Conservation (phyloP, 2,329 filamentous ascomycete species). For the Pezicula radicicola region DNA sequence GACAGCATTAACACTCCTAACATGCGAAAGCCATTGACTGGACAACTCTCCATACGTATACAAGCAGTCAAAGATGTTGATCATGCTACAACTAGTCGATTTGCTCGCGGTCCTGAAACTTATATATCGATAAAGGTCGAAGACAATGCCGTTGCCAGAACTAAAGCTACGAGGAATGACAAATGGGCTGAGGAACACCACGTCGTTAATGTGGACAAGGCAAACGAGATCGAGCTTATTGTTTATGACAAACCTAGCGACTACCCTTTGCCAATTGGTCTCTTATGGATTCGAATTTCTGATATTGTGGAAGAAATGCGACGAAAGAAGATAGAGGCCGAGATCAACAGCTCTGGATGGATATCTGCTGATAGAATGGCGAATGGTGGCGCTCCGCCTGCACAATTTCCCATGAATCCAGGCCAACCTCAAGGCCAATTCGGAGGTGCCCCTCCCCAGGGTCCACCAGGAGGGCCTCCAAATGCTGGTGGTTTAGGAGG, state of each 20-base stretch:
- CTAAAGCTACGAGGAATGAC: constrained; percentile 80
- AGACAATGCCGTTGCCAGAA: constrained; percentile 86
- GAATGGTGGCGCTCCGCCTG: constrained; percentile 44
- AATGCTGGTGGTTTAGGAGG: constrained; percentile 23
- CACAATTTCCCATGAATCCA: constrained; percentile 58
- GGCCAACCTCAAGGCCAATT: constrained; percentile 40
- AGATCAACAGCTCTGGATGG: constrained; percentile 93
- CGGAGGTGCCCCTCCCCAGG: constrained; percentile 32
- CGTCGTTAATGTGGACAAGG: constrained; percentile 93
- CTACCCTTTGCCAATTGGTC: constrained; percentile 85
- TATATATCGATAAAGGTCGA: constrained; percentile 97
- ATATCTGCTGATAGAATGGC: constrained; percentile 96
- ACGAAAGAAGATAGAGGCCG: constrained; percentile 93
- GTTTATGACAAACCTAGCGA: constrained; percentile 96
- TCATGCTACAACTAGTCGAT: constrained; percentile 78
- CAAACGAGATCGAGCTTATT: constrained; percentile 95
- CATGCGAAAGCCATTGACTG: constrained; percentile 91
- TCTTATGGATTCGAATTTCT: constrained; percentile 95
- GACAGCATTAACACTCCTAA: constrained; percentile 96
- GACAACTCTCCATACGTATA: constrained; percentile 82
- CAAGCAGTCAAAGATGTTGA: constrained; percentile 92
- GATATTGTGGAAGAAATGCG: constrained; percentile 98
- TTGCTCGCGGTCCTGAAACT: constrained; percentile 88
- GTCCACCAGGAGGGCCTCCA: constrained; percentile 30
- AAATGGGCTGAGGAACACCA: constrained; percentile 90